Conservation (phyloP, 495 filamentous ascomycete species). For the Penicillium pulvis region DNA sequence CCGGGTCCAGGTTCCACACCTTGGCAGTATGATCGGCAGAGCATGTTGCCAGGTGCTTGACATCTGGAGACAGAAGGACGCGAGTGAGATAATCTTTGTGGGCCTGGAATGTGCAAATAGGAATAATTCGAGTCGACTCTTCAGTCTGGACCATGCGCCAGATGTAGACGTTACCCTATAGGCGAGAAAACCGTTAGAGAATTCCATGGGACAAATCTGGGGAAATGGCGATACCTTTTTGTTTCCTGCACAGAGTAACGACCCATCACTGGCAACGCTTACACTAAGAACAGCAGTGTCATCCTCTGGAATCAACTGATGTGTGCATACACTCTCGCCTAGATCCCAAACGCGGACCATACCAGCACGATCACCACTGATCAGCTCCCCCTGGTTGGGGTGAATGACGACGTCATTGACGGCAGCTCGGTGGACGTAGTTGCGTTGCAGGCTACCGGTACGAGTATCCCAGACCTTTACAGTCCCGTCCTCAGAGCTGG, state of each 20-base stretch:
- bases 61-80: constrained; percentile 93
- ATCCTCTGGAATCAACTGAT: constrained; percentile 95
- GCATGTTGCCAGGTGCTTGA: constrained; percentile 95
- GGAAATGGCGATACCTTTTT: constrained; percentile 62
- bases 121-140: constrained; percentile 85
- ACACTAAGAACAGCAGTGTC: constrained; percentile 91
- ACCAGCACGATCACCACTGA: constrained; percentile 89
- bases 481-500: constrained; percentile 92
- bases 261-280: constrained; percentile 92
- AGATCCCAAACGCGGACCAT: constrained; percentile 97
- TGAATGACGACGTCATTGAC: constrained; percentile 96
- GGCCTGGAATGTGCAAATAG: constrained; percentile 88
- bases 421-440: constrained; percentile 82
- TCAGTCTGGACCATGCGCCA: constrained; percentile 86
- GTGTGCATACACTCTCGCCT: constrained; percentile 93
- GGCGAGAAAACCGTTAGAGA: neutral
- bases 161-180: constrained; percentile 91
- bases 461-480: constrained; percentile 99
- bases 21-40: constrained; percentile 97
- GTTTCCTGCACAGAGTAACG: constrained; percentile 92
- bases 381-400: constrained; percentile 96
- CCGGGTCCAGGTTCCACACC: constrained; percentile 85
- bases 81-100: constrained; percentile 94
- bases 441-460: constrained; percentile 82
- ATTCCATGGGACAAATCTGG: neutral